Base-by-base conservation (phyloP, 163 green algal genomes). In the Scenedesmus sp. region DNA sequence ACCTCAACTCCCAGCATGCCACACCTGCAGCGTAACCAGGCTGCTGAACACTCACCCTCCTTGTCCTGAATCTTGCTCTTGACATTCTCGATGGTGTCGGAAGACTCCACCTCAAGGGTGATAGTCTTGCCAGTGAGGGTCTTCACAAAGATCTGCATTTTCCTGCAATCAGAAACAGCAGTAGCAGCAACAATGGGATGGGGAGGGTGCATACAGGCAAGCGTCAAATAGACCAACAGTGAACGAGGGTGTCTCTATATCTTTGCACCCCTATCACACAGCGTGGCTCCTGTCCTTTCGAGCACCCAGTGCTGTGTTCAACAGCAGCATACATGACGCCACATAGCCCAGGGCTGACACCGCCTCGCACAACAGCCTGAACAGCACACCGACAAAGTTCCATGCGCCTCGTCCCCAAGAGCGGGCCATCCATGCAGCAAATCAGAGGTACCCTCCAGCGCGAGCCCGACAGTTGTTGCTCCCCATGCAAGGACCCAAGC, bases 111-210 rank as follows among this genome's bases (percentile, higher is more conserved):
- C 93, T 97, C 94, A 24, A 97, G 90, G 30, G 95, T 97, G 90
- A 97, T 97, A 88, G 97, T 99, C 96, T 99, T 99, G 85, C 97
- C 96, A 9, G 96, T 97, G 44, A 98, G 92, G 1, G 95, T 98
- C 94, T 97, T 97, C 30, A 98, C 94, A 89, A 98, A 95, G 85
- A 97, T 97, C 93, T 97, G 95, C 95, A 97, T 95, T 30, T 12
- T 76, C 93, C 94, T 59, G 94, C 94, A 43, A 93, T 92, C 94
- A 44, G 93, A 93, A 51, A 93, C 37, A 97, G 95, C 78, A 98
- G 92, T 88, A 98, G 93, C 87, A 96, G 95, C 15, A 97, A 30
- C 65, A 37, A 22, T 2, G n/a, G 20, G 22, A n/a, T 22, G 51
- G 51, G 51, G 13, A 61, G 51, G 51, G 24, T 26, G 51, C 9